Percentiles rank a stretch among this genome's conserved stretches.
Conservation (phyloP, 1,139 yeast genomes). For the Suhomyces chickasaworum region DNA sequence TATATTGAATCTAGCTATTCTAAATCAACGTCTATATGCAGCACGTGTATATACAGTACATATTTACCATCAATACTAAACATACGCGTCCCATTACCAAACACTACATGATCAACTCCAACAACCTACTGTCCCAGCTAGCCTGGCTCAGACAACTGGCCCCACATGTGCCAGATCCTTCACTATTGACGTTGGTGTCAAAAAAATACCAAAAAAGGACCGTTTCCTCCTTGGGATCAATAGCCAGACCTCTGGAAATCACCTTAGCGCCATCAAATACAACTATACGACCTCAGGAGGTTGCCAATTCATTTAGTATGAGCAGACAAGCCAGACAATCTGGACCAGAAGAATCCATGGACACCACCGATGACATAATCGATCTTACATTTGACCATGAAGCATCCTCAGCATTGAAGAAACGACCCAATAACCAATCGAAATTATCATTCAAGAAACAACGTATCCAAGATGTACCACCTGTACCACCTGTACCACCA, state of each 20-base stretch:
- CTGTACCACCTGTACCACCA: background rate
- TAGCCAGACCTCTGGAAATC: background rate
- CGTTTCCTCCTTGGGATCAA: background rate
- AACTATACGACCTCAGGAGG: background rate
- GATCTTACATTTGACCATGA: constrained; percentile 12
- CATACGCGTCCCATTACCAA: constrained; percentile 7
- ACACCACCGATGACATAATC: constrained; percentile 8
- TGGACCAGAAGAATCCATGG: constrained; percentile 3
- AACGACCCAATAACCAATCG: constrained; percentile 1
- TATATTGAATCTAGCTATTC: too few species aligned
- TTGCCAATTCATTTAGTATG: background rate
- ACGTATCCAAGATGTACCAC: background rate
- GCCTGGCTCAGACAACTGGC: constrained; percentile 12
- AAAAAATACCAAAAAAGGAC: constrained; percentile 9
- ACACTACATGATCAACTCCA: constrained; percentile 14
- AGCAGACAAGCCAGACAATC: constrained; percentile 2
- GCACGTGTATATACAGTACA: background rate
- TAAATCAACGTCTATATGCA: too few species aligned
- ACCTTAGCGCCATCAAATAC: constrained; percentile 1
- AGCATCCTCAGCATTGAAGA: background rate
- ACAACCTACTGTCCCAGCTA: constrained; percentile 14
- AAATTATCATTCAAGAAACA: background rate
- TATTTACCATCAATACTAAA: background rate
- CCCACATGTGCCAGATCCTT: constrained; percentile 13
- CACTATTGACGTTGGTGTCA: constrained; percentile 6